These are phyloP conservation scores for Durusdinium trenchii DNA, from an alignment of 73 alveolate genomes.

Conservation along the genomic window DNA sequence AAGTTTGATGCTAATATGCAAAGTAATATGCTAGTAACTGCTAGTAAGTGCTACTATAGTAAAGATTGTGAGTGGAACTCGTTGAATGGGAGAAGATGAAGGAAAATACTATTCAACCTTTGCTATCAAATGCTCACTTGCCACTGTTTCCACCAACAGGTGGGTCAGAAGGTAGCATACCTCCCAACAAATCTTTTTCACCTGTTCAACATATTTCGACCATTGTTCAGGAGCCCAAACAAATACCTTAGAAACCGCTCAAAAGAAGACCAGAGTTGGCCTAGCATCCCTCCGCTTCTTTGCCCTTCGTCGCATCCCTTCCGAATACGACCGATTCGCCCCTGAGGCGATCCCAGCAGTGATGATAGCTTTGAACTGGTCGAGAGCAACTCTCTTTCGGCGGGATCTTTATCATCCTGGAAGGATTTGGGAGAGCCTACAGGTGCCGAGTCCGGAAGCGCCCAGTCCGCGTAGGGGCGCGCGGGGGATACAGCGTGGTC, in stretches of 20 bases:
- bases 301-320: background rate
- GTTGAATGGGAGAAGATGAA: too few species aligned
- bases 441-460: too few species aligned
- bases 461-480: too few species aligned
- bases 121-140: too few species aligned
- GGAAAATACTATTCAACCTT: too few species aligned
- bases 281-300: background rate
- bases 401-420: background rate
- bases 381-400: background rate
- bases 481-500: too few species aligned
- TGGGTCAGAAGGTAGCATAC: too few species aligned
- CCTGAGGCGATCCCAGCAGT: background rate
- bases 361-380: background rate
- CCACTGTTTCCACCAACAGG: too few species aligned
- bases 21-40: too few species aligned
- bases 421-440: background rate
- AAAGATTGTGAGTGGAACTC: too few species aligned
- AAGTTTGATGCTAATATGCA: too few species aligned
- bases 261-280: background rate
- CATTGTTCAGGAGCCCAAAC: background rate
- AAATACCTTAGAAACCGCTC: background rate
- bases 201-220: background rate
- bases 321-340: background rate
- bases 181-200: background rate
- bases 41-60: too few species aligned